Percentiles rank a stretch among this genome's conserved stretches.
Evolutionary conservation across 768 basidiomycete species (phyloP).

Genomic region (Lactarius pseudohatsudake): DNA sequence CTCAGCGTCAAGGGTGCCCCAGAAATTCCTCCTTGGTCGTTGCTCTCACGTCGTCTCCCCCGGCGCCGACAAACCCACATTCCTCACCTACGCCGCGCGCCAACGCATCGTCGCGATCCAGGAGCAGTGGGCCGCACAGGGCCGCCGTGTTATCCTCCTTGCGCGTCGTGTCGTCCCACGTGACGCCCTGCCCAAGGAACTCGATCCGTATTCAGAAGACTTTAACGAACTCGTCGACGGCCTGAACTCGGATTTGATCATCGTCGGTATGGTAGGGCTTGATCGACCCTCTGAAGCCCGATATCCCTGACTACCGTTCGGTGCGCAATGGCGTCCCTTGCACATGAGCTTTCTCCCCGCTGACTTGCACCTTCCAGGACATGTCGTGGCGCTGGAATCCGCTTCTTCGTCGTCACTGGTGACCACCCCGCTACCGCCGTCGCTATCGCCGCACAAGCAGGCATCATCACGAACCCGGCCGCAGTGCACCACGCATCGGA

Average conservation of each 20-base stretch:
- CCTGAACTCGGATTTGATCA: constrained; percentile 45
- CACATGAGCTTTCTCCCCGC: not conserved
- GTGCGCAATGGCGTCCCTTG: constrained; percentile 3
- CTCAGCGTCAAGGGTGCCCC: constrained; percentile 53
- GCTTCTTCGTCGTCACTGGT: constrained; percentile 63
- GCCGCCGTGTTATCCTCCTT: constrained; percentile 63
- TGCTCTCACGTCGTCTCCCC: constrained; percentile 43
- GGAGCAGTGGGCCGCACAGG: constrained; percentile 50
- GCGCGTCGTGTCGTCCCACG: constrained; percentile 45
- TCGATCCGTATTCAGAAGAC: constrained; percentile 36
- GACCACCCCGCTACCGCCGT: constrained; percentile 61
- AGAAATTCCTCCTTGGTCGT: constrained; percentile 46
- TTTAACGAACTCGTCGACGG: constrained; percentile 46
- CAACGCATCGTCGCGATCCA: constrained; percentile 40
- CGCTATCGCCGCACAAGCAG: constrained; percentile 63
- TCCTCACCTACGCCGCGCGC: constrained; percentile 36
- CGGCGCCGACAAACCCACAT: constrained; percentile 37
- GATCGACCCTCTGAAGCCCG: constrained; percentile 57
- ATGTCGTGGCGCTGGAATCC: constrained; percentile 57
- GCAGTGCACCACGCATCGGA: constrained; percentile 41
- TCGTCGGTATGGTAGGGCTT: constrained; percentile 62
- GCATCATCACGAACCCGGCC: constrained; percentile 47
- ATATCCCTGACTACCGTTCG: constrained; percentile 51
- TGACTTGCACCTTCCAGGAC: constrained; percentile 29
- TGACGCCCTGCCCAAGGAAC: constrained; percentile 36